Conservation (phyloP, 2,329 filamentous ascomycete genomes). For the Ceratocystis eucalypticola region DNA sequence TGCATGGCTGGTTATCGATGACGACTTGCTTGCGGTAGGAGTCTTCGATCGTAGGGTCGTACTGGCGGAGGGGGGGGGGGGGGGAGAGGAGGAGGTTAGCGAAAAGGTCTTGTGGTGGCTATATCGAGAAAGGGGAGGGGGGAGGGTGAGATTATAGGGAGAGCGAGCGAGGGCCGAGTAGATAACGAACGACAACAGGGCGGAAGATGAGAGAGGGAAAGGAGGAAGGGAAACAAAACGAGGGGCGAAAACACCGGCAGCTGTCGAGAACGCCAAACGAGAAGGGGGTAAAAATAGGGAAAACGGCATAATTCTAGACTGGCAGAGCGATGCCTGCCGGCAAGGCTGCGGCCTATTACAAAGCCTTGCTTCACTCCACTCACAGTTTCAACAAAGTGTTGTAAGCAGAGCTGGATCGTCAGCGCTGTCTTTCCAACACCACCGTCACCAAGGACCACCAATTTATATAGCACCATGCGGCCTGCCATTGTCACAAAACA, state of each 20-base stretch:
- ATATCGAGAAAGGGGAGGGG: conserved; percentile 15
- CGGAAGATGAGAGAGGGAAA: not conserved
- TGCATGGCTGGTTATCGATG: conserved; percentile 89
- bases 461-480: conserved; percentile 90
- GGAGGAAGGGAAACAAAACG: not conserved
- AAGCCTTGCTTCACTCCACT: conserved; percentile 25
- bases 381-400: conserved; percentile 94
- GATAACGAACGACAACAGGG: not conserved
- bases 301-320: too few relatives aligned
- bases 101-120: too few relatives aligned
- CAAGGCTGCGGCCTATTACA: not conserved
- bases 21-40: conserved; percentile 81
- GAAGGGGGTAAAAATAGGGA: not conserved
- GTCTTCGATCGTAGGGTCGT: conserved; percentile 79
- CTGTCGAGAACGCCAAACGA: not conserved
- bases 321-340: not conserved
- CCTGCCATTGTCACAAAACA: conserved; percentile 50
- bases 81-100: too few relatives aligned
- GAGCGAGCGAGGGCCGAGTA: not conserved
- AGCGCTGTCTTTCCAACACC: conserved; percentile 89
- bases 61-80: conserved; percentile 33
- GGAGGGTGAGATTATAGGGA: not conserved
- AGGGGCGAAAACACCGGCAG: not conserved
- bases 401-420: conserved; percentile 91
- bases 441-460: conserved; percentile 89